Evolutionary conservation across 257 asterid species (phyloP), one percentile per base, ranked within the genome.

Genomic region (Nemophila menziesii): DNA sequence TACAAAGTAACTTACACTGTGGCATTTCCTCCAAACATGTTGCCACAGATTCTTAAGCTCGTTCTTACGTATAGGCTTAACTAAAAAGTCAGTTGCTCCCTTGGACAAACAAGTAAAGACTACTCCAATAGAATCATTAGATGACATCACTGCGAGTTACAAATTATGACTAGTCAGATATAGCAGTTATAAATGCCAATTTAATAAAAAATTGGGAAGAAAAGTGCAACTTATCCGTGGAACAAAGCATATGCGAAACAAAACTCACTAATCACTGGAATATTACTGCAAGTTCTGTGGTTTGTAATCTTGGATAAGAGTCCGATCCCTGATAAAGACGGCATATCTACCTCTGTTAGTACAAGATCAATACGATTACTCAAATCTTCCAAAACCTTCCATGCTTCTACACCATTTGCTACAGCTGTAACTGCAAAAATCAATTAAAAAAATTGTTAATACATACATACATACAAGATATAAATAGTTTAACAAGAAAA

Each of bases 201-300:
- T 21, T 24, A 3, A 15, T 29, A 17, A 37, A 26, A 38, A 20
- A 39, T 21, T 43, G 16, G 9, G 16, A 58, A 37, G 36, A 38
- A 33, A 39, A 8, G 15, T 16, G 33, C 40, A 17, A 33, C 20
- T 16, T 34, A 20, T 3, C 41, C 42, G 36, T 40, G 46, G 18
- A 15, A 37, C 42, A 12, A 37, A 11, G 16, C 14, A 29, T 10
- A 36, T n/a, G n/a, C n/a, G 44, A 51, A 56, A 45, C 5, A 20
- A 41, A 23, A 49, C 77, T 64, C 56, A 70, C 77, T 70, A 46
- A 70, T 70, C 47, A 70, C 73, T 13, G 77, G 77, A 16, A 65
- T 57, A 49, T 57, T 65, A 60, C 61, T 65, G 70, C 47, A 58
- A 50, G 73, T 65, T 61, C 50, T 70, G 52, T 70, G 77, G 56